Evolutionary conservation across 768 basidiomycete genomes (phyloP), one percentile per base, ranked within the genome.

Genomic region (Collybia mongolica): DNA sequence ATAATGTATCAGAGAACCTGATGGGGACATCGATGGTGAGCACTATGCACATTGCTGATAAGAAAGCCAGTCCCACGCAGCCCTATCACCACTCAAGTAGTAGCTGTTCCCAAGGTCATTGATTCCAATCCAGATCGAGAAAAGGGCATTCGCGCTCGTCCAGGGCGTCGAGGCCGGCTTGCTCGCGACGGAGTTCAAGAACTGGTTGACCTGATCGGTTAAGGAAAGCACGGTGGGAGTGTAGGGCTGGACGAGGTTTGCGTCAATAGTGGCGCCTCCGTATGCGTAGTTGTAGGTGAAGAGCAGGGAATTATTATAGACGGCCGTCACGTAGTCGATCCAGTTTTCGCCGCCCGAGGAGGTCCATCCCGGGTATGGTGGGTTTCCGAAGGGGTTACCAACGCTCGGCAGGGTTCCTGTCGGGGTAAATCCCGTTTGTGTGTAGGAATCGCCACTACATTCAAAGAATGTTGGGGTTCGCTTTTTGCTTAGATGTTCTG

Each of bases 51-150:
- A 2, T 12, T 9, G 11, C 5, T 12, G 44, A 18, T 26, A 23
- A 24, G 20, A 40, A 20, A 17, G 20, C 5, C 20, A 66, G 9
- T 9, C 80, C 46, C 56, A 82, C 80, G 77, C 76, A 45, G 56
- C 63, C 19, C 79, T 72, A 56, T 78, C 72, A 0, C 81, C 82
- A 24, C 66, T 54, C 45, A 64, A 19, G 44, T 71, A 75, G 49
- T 72, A 83, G 46, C 76, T 81, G 55, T 79, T 79, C 26, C 79
- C 82, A 24, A 87, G 75, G 56, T 87, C 86, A 57, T 88, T 88
- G 55, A 88, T 82, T 1, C 86, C 86, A 50, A 88, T 85, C 75
- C 76, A 88, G 17, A 86, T 64, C 0, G 79, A 79, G 64, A 88
- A 87, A 42, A 88, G 57, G 46, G 83, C 60, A 57, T 86, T 80